Conservation (phyloP, 1,139 yeast species). For the Hemisphaericaspora xylanilytica region DNA sequence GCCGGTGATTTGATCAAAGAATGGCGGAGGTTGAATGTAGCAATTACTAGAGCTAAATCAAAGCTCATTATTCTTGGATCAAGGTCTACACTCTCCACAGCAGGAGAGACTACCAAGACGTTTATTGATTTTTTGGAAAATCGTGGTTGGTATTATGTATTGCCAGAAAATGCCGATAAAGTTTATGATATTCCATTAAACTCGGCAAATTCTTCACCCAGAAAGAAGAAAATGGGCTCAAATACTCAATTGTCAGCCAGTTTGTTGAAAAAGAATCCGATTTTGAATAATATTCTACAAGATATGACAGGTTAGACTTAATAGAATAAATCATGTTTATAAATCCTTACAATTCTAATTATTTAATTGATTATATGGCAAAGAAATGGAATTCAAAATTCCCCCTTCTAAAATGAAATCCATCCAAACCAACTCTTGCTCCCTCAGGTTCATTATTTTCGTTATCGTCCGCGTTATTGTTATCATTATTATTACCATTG, state of each 20-base stretch:
- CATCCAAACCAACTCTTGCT: conserved; percentile 10
- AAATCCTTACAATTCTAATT: neutral
- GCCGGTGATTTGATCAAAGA: conserved; percentile 82
- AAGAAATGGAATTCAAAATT: conserved; percentile 40
- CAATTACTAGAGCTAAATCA: conserved; percentile 85
- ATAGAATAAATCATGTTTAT: neutral
- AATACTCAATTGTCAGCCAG: conserved; percentile 11
- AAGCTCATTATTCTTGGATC: conserved; percentile 86
- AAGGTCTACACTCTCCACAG: conserved; percentile 54
- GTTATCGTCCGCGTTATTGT: conserved; percentile 2
- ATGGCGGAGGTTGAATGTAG: conserved; percentile 91
- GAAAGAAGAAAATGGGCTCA: conserved; percentile 3
- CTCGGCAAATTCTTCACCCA: conserved; percentile 4
- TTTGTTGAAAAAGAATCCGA: conserved; percentile 19
- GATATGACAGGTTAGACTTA: conserved; percentile 12
- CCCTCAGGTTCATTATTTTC: conserved; percentile 5
- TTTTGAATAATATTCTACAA: conserved; percentile 27
- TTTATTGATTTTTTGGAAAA: conserved; percentile 60
- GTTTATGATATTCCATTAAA: conserved; percentile 23
- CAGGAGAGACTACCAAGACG: conserved; percentile 50
- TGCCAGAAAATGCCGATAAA: conserved; percentile 46
- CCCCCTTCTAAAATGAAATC: conserved; percentile 25
- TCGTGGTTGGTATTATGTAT: conserved; percentile 62
- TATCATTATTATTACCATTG: conserved; percentile 6
- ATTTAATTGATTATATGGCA: conserved; percentile 24